Conservation (phyloP, 306 rosid genomes). For the Cajanus cajan region DNA sequence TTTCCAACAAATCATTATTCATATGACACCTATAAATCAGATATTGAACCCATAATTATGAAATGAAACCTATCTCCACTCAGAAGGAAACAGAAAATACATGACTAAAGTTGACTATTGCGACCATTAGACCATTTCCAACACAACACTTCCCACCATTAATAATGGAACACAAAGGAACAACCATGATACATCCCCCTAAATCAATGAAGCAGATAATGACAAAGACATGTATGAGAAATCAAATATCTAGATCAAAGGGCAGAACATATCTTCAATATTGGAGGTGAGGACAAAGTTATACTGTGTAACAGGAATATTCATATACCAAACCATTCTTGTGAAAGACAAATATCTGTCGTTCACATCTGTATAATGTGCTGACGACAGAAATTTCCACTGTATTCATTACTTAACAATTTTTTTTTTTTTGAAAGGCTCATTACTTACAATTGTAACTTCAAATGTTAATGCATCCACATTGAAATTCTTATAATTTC, state of each 20-base stretch:
- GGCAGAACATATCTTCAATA: slow-evolving; percentile 21
- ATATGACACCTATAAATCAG: slow-evolving; percentile 4
- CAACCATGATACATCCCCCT: not conserved
- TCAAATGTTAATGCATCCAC: not conserved
- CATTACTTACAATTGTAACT: not conserved
- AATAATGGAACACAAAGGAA: not conserved
- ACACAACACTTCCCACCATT: not conserved
- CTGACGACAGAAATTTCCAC: not conserved
- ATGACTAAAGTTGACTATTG: not conserved
- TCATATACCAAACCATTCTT: not conserved
- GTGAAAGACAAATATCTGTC: not conserved
- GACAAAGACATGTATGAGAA: not conserved
- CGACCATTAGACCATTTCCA: not conserved
- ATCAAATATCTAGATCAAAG: not conserved
- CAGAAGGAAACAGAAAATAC: not conserved
- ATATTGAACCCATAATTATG: not conserved
- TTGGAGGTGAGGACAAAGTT: not conserved
- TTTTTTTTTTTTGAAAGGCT: too few relatives aligned
- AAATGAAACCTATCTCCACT: slow-evolving; percentile 1
- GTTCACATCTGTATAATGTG: not conserved
- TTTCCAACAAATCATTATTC: slow-evolving; percentile 3
- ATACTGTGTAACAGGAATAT: not conserved
- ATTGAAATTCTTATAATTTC: not conserved
- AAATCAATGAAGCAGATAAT: not conserved
- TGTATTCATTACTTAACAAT: too few relatives aligned